Base-by-base conservation (phyloP, 73 alveolate genomes). In the Breviolum minutum region DNA sequence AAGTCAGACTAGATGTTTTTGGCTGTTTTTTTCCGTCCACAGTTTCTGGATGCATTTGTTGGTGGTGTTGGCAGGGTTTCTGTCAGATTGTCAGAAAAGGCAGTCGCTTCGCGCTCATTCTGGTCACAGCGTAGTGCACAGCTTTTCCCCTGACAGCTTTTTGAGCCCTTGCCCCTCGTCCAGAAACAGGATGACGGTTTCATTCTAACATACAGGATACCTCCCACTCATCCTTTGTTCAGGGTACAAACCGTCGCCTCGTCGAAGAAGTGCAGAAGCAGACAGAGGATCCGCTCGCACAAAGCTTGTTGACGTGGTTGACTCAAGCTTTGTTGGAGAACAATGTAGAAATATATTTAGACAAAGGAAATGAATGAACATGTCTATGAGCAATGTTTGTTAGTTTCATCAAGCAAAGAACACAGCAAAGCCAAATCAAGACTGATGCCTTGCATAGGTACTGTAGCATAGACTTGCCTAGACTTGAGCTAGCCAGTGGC, bases 201-300 rank as follows among this genome's bases (percentile, higher is more conserved):
- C n/a, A 22, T 68, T 14, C n/a, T 14, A 17, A 22, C 77, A 17
- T 68, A 17, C n/a, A 68, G 77, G 4, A 22, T 2, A 22, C 24
- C 2, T 17, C 77, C 77, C 2, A 17, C 77, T 17, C 90, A 17
- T 22, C 69, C 8, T n/a, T 12, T 24, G n/a, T 84, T 7, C 87
- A 91, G 90, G 98, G 89, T 32, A 92, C 98, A 17, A 92, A 92
- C 13, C 98, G 98, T 26, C 98, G 98, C 77, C 66, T 92, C 48
- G 98, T 92, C 20, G 98, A 92, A 54, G 98, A 92, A 84, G 98
- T 92, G 30, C 98, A 92, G 98, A 92, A 92, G 98, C 98, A 92
- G 74, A 92, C 98, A 16, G 98, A 92, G 98, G 98, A 13, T 6
- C 54, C 54, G 54, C 54, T 40, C 54, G 54, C 54, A 40, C 54